Percentiles rank a stretch among this genome's conserved stretches.
These are phyloP conservation scores for Capronia epimyces DNA, from an alignment of 2,329 filamentous ascomycete species.

Conservation along the genomic window DNA sequence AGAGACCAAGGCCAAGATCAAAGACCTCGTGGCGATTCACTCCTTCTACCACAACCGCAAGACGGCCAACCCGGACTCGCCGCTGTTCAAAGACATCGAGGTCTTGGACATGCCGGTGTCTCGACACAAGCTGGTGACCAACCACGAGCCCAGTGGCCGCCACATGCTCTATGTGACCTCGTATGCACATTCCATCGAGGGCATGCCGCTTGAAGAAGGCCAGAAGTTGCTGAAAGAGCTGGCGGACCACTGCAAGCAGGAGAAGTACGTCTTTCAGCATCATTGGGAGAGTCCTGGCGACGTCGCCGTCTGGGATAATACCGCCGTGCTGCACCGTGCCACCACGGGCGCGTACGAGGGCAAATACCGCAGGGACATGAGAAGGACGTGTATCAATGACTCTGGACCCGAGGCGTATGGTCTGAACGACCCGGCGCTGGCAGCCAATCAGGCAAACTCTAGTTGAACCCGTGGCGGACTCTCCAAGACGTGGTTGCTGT, in stretches of 20 bases:
- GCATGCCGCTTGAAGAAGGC: constrained; percentile 35
- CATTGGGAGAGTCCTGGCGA: constrained; percentile 48
- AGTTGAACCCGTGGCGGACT: not conserved
- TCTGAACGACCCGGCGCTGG: constrained; percentile 21
- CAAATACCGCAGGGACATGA: constrained; percentile 49
- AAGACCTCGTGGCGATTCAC: constrained; percentile 46
- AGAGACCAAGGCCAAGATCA: constrained; percentile 35
- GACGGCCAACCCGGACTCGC: constrained; percentile 38
- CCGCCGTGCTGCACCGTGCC: constrained; percentile 51
- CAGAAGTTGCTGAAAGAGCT: constrained; percentile 35
- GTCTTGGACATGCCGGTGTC: constrained; percentile 37
- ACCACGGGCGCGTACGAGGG: constrained; percentile 46
- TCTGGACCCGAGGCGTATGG: constrained; percentile 41
- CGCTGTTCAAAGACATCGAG: constrained; percentile 43
- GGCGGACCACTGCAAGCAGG: constrained; percentile 43
- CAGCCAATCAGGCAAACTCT: too few relatives aligned
- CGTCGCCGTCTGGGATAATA: constrained; percentile 57
- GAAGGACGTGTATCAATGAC: constrained; percentile 54
- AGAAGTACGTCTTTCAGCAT: constrained; percentile 44
- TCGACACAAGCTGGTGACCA: constrained; percentile 48
- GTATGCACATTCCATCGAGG: constrained; percentile 51
- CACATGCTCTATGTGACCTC: constrained; percentile 51
- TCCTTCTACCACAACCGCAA: constrained; percentile 51
- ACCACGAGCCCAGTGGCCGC: constrained; percentile 49
- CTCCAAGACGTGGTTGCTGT: too few relatives aligned